Evolutionary conservation across 106 monocot species (phyloP), one percentile per base, ranked within the genome.

Genomic region (Iris macrosiphon): DNA sequence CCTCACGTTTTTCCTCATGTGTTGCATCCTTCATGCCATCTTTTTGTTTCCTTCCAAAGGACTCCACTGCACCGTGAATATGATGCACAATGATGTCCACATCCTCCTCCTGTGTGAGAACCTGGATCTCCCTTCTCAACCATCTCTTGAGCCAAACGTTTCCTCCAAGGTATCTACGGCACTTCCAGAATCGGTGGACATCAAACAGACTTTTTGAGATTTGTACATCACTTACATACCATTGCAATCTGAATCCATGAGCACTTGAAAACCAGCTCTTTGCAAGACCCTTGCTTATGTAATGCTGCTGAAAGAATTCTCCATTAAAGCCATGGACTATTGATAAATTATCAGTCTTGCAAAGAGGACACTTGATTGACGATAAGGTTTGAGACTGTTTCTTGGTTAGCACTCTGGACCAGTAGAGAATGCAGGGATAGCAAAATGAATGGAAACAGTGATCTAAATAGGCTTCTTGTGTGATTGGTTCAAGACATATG

Each of bases 1-100:
- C 70, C 64, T 69, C 56, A 12, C 67, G 71, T 55, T 58, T 83
- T 44, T 70, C 37, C 69, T 83, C 86, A 7, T 71, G 68, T 3
- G 21, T 45, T 13, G 0, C 13, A 12, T 46, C 41, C n/a, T 27
- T 59, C 23, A 31, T 32, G 24, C 42, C 55, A 2, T 64, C 41
- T 16, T 32, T 45, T 46, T 68, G 77, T 81, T 83, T 83, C 71
- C 56, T 72, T 16, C 67, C 71, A n/a, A n/a, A n/a, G 39, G 71
- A 60, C 19, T 98, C 80, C 13, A 87, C 35, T 26, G 75, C 74
- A 60, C 96, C 83, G 73, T 78, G 63, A 61, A 98, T 59, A 41
- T 98, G 96, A 80, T 83, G 77, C 51, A 87, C 33, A 40, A 98
- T 73, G 19, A 90, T 52, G 25, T 83, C 87, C 17, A 80, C 83